Evolutionary conservation across 1,284 basidiomycete species (phyloP), one percentile per base, ranked within the genome.

Genomic region (Cystobasidiaceae sp.): DNA sequence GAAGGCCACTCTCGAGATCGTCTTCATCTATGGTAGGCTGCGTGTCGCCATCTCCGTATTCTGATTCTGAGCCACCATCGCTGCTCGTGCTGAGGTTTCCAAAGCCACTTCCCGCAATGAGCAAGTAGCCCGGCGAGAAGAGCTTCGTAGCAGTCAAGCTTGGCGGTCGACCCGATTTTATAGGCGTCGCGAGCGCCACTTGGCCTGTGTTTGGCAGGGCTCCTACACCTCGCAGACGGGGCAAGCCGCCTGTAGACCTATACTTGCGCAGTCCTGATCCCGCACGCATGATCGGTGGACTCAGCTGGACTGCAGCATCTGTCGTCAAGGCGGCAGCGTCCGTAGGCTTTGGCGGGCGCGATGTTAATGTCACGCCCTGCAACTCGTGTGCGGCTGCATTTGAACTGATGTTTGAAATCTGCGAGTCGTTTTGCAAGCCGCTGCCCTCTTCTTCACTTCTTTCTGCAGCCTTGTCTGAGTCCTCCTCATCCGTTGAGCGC

Each of bases 61-160:
- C n/a, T n/a, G n/a, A n/a, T n/a, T n/a, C n/a, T n/a, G n/a, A n/a
- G 2, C 41, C 50, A 34, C 41, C 50, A 52, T 37, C 28, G 33
- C 32, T 32, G 50, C 41, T 23, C 4, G 7, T 6, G 17, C 19
- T 44, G 7, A 56, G 15, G 32, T 54, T 39, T 7, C 61, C 44
- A 17, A 64, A 64, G 4, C 46, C 46, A 11, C 51, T 43, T 8
- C 61, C 61, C 6, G 61, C 61, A 30, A 64, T 64, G 23, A 64
- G 44, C 13, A 64, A 23, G 23, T 64, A 64, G 11, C 61, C 61
- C 7, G 61, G 61, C 17, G 51, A 55, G 44, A 64, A 64, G 4
- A 50, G 43, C 27, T 64, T 64, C n/a, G 61, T 30, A 6, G 61
- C 27, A 4, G 48, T 41, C n/a, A 64, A 43, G 9, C 27, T 48